Conservation (phyloP, 139 green algal species). For the Coelastrella sp. region DNA sequence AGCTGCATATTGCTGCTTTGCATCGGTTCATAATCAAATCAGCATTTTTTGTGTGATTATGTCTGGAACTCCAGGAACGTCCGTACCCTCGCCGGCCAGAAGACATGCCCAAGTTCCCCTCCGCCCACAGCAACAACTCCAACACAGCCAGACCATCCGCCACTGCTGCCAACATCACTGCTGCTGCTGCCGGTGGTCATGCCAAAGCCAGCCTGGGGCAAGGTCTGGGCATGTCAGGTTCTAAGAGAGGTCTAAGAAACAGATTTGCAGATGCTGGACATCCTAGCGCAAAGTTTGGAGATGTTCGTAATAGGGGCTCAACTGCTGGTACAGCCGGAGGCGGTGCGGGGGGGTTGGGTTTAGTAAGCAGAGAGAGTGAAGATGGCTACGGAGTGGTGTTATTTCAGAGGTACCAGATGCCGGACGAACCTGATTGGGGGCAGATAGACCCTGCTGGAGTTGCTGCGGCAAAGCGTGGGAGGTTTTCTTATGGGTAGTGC, state of each 20-base stretch:
- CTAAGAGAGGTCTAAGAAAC: not conserved
- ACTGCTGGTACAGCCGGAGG: not conserved
- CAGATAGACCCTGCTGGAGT: not conserved
- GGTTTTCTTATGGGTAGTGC: too few relatives aligned
- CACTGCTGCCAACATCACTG: not conserved
- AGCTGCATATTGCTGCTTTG: too few relatives aligned
- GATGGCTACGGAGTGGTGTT: not conserved
- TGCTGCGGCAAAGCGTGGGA: not conserved
- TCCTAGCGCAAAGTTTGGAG: not conserved
- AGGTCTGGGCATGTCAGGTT: not conserved
- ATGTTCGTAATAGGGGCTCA: not conserved
- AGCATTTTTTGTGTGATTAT: too few relatives aligned
- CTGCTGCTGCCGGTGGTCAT: constrained; percentile 14
- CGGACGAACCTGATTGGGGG: not conserved
- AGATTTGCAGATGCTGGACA: not conserved
- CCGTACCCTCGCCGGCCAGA: constrained; percentile 65
- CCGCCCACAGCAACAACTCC: constrained; percentile 46
- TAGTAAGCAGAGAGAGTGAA: too few relatives aligned
- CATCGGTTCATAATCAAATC: too few relatives aligned
- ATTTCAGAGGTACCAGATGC: not conserved
- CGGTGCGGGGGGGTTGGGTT: too few relatives aligned
- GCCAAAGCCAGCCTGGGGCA: not conserved
- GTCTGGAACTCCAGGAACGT: constrained; percentile 60
- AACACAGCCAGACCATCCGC: not conserved
- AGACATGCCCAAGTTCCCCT: constrained; percentile 82